Base-by-base conservation (phyloP, 1,139 yeast genomes). In the Nakaseomyces bracarensis region DNA sequence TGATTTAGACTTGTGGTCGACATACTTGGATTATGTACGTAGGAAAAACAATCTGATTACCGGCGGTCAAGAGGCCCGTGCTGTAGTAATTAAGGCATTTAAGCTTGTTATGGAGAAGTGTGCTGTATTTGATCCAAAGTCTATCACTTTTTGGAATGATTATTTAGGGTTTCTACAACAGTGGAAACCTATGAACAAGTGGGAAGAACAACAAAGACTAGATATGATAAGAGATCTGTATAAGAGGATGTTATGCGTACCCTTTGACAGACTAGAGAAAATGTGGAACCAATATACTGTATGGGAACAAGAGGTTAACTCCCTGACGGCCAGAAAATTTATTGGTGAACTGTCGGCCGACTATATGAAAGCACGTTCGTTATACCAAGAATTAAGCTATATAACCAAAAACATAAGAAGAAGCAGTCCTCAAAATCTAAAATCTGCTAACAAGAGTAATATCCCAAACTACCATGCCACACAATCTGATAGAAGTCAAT, bases 281-380 rank as follows among this genome's bases (percentile, higher is more conserved):
- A 68, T 83, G 46, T 91, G 98, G 98, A 69, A 77, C 45, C 78
- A 70, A 40, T 91, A 87, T 60, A 81, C 85, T 25, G 69, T 72
- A 46, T 91, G 94, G 79, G 97, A 91, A 61, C 83, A 79, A 51
- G 82, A 77, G 38, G 65, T 81, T 16, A 83, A 81, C 57, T 71
- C 82, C 23, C 68, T 80, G 20, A 83, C 93, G 4, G 93, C 96
- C 2, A 76, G 95, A 55, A 86, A 86, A 60, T 81, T 82, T 57
- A 79, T 89, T 44, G 80, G 84, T 31, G 97, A 89, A 53, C 73
- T 78, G 49, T 82, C 94, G 13, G 79, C 86, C 3, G 82, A 77
- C n/a, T 91, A 87, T 59, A 85, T 89, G 96, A 78, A 77, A 47
- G 93, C 96, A 1, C 71, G 96, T 50, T 76, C 94, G 0, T 71